phyloP scores from a whole-genome alignment of 108 stramenopile genomes.

The Nitzschia sp. region DNA sequence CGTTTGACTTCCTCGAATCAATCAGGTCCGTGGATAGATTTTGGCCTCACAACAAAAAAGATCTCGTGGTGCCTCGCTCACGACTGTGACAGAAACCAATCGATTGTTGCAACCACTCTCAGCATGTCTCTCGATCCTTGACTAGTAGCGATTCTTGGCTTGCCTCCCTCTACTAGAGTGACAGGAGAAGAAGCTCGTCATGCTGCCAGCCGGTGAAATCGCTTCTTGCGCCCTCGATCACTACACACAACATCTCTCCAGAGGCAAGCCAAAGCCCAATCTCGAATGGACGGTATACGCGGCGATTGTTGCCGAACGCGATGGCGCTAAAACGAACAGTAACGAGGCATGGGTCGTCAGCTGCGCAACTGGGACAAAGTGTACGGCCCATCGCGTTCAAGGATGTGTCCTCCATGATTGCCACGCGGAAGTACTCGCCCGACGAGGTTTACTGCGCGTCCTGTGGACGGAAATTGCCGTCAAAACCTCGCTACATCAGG shows the following conservation, averaged over 20 bases:
- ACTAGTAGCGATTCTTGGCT: too few relatives aligned
- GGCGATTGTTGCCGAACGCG: slow-evolving; percentile 70
- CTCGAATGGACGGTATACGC: slow-evolving; percentile 88
- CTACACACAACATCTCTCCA: slow-evolving; percentile 53
- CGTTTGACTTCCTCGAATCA: too few relatives aligned
- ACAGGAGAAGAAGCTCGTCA: too few relatives aligned
- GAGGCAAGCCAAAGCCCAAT: slow-evolving; percentile 69
- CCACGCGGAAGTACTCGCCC: slow-evolving; percentile 90
- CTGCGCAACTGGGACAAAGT: slow-evolving; percentile 91
- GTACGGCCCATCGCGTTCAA: slow-evolving; percentile 54
- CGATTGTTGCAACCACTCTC: too few relatives aligned
- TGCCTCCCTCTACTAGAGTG: too few relatives aligned
- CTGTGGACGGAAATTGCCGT: slow-evolving; percentile 71
- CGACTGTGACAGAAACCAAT: too few relatives aligned
- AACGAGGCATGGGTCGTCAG: too few relatives aligned
- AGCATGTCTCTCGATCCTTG: too few relatives aligned
- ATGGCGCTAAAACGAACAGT: slow-evolving; percentile 4
- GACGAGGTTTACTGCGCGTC: slow-evolving; percentile 75
- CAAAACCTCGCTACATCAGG: background rate
- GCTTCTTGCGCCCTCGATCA: slow-evolving; percentile 61
- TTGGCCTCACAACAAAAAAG: too few relatives aligned
- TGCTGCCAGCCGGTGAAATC: slow-evolving; percentile 18
- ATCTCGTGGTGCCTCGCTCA: too few relatives aligned
- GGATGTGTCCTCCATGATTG: slow-evolving; percentile 84
- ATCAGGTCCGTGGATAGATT: too few relatives aligned